Percentiles rank a stretch among this genome's conserved stretches.
These are phyloP conservation scores for Trichophyton verrucosum DNA, from an alignment of 2,329 filamentous ascomycete species.

Conservation along the genomic window DNA sequence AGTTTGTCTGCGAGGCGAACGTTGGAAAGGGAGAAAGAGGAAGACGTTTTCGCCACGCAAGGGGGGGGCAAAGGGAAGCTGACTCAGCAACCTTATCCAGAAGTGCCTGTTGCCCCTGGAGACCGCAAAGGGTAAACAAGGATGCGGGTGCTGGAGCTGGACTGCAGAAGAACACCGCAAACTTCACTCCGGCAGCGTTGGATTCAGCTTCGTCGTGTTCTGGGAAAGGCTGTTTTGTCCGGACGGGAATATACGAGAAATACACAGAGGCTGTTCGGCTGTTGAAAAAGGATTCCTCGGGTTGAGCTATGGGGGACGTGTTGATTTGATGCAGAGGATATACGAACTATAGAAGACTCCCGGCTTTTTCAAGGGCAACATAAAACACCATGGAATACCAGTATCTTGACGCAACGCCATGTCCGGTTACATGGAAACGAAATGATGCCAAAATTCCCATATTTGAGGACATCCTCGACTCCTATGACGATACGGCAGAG, in stretches of 20 bases:
- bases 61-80: neutral
- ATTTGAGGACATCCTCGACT: slow-evolving; percentile 16
- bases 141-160: too few species aligned
- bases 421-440: slow-evolving; percentile 19
- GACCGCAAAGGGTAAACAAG: neutral
- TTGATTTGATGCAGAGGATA: neutral
- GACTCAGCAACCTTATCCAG: neutral
- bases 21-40: neutral
- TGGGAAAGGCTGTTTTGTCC: neutral
- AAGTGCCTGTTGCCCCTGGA: neutral
- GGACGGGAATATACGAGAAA: neutral
- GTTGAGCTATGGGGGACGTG: neutral
- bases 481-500: slow-evolving; percentile 24
- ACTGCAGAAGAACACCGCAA: neutral
- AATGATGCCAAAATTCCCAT: slow-evolving; percentile 16
- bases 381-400: neutral
- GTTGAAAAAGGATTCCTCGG: neutral
- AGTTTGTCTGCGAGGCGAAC: neutral
- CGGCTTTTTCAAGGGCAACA: neutral
- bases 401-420: slow-evolving; percentile 22
- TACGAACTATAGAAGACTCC: neutral
- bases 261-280: neutral
- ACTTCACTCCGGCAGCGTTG: neutral
- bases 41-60: neutral
- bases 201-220: neutral